These are phyloP conservation scores for Acarospora socialis DNA, from an alignment of 2,329 filamentous ascomycete genomes.

Conservation along the genomic window DNA sequence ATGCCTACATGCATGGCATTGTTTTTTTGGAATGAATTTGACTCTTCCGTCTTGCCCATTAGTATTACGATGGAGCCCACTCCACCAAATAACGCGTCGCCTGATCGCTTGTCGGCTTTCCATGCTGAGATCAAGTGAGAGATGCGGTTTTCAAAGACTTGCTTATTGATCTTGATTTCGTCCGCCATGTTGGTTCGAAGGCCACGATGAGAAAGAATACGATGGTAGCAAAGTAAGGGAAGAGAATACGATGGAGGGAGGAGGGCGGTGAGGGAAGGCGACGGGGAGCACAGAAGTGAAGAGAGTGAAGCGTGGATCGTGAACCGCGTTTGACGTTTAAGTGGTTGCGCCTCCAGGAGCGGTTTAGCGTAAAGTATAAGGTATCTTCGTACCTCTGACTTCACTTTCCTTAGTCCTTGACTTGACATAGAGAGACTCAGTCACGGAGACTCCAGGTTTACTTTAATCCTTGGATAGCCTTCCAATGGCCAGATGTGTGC, in stretches of 20 bases:
- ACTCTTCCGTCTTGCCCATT: constrained; percentile 90
- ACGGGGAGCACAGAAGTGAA: constrained; percentile 1
- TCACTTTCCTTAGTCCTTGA: no score
- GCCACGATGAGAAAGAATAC: constrained; percentile 1
- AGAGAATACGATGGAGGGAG: constrained; percentile 5
- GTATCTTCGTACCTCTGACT: no score
- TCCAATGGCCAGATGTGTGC: no score
- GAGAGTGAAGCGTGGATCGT: constrained; percentile 3
- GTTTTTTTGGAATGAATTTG: constrained; percentile 80
- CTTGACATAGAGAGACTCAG: no score
- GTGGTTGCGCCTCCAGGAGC: neutral
- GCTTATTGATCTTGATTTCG: constrained; percentile 91
- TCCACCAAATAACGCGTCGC: constrained; percentile 72
- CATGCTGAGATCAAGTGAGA: constrained; percentile 76
- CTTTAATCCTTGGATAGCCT: no score
- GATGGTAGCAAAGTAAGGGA: constrained; percentile 3
- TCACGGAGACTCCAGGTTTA: no score
- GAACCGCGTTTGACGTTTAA: neutral
- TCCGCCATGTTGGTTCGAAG: constrained; percentile 49
- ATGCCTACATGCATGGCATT: constrained; percentile 80
- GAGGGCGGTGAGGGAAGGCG: neutral
- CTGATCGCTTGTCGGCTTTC: constrained; percentile 88
- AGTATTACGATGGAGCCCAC: constrained; percentile 75
- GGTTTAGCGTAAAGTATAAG: constrained; percentile 3
- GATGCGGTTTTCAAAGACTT: constrained; percentile 85